Conservation (phyloP, 805 yeast genomes). For the Myxozyma geophila region DNA sequence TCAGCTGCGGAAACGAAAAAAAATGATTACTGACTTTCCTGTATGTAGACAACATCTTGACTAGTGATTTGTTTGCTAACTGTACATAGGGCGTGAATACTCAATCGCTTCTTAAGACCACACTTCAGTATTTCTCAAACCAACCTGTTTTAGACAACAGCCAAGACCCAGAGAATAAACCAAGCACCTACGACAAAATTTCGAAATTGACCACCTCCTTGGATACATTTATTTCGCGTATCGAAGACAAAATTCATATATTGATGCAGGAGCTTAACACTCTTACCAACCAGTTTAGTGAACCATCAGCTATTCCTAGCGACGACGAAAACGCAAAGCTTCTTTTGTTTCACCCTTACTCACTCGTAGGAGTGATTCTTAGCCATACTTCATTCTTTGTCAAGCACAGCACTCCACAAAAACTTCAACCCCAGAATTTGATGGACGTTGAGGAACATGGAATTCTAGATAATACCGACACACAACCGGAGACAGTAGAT, state of each 20-base stretch:
- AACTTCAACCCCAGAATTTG: not conserved
- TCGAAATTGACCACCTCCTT: not conserved
- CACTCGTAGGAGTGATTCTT: constrained; percentile 33
- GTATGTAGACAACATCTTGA: not conserved
- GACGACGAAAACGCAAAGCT: constrained; percentile 8
- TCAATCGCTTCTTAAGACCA: not conserved
- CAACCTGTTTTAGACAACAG: not conserved
- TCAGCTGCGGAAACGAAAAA: not conserved
- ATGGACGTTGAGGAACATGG: constrained; percentile 8
- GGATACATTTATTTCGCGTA: constrained; percentile 9
- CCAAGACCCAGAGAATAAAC: not conserved
- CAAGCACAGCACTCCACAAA: not conserved
- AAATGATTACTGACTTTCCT: not conserved
- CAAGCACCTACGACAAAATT: not conserved
- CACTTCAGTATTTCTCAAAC: not conserved
- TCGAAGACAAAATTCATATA: constrained; percentile 17
- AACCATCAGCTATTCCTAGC: constrained; percentile 21
- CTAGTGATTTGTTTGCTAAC: not conserved
- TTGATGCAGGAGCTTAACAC: constrained; percentile 16
- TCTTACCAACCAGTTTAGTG: constrained; percentile 13
- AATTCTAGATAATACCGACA: not conserved
- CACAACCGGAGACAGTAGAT: not conserved
- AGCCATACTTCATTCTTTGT: constrained; percentile 14
- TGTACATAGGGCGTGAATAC: not conserved
- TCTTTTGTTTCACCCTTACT: constrained; percentile 32